phyloP scores from a whole-genome alignment of 768 basidiomycete genomes.

The Lactarius pseudohatsudake region DNA sequence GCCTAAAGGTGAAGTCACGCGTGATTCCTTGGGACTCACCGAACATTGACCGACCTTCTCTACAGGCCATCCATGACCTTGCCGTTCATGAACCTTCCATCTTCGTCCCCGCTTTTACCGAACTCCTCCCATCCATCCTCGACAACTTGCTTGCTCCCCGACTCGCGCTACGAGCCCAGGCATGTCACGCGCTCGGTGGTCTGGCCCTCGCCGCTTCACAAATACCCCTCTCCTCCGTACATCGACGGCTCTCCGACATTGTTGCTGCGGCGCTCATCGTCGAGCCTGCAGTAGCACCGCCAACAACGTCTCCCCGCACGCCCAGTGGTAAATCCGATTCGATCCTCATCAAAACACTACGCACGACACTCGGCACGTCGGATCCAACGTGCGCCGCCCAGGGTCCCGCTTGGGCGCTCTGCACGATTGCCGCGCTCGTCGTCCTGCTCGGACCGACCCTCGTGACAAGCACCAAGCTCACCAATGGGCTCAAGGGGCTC shows the following conservation, averaged over 20 bases:
- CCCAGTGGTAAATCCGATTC: constrained; percentile 41
- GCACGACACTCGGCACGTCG: constrained; percentile 54
- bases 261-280: constrained; percentile 51
- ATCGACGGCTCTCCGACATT: constrained; percentile 52
- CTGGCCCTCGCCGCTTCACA: constrained; percentile 55
- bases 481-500: constrained; percentile 49
- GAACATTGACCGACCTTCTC: constrained; percentile 15
- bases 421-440: constrained; percentile 62
- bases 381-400: constrained; percentile 65
- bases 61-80: constrained; percentile 72
- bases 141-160: constrained; percentile 63
- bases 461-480: constrained; percentile 44
- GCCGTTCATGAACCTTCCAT: constrained; percentile 58
- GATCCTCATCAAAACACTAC: constrained; percentile 61
- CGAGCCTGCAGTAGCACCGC: constrained; percentile 31
- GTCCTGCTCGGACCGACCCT: constrained; percentile 63
- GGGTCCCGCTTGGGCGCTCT: constrained; percentile 76
- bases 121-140: constrained; percentile 61
- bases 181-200: constrained; percentile 74
- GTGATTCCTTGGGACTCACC: neutral
- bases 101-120: constrained; percentile 67
- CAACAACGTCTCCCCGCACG: constrained; percentile 38
- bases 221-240: constrained; percentile 48
- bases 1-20: constrained; percentile 58
- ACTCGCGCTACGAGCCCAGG: constrained; percentile 63